A percentile compares a stretch with the other conserved stretches of the same genome.
phyloP scores from a whole-genome alignment of 176 grass and related monocot genomes.

The Oryza nivara region DNA sequence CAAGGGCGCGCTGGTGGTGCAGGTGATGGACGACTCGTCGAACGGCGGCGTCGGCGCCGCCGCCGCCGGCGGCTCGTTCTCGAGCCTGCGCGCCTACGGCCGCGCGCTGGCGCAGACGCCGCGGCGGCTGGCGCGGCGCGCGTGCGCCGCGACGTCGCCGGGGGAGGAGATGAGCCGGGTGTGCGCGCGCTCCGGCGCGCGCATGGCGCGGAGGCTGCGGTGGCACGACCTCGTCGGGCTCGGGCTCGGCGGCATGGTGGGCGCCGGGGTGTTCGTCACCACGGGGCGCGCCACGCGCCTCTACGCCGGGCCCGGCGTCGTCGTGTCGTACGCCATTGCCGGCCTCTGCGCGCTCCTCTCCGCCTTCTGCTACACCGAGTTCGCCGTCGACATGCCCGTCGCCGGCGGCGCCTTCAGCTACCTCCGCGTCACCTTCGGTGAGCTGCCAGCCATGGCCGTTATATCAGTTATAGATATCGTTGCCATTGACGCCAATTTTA shows the following conservation, averaged over 20 bases:
- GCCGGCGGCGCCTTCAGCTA: conserved; percentile 73
- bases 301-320: conserved; percentile 40
- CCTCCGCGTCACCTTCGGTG: conserved; percentile 72
- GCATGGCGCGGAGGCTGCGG: conserved; percentile 62
- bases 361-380: conserved; percentile 98
- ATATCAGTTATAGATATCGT: neutral
- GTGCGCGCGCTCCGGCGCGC: conserved; percentile 56
- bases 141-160: conserved; percentile 54
- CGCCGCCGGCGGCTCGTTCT: conserved; percentile 44
- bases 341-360: conserved; percentile 89
- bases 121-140: conserved; percentile 45
- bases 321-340: conserved; percentile 87
- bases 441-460: neutral
- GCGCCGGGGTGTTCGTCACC: conserved; percentile 62
- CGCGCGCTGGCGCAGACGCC: conserved; percentile 56
- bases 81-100: conserved; percentile 63
- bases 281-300: conserved; percentile 48
- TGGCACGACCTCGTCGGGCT: conserved; percentile 79
- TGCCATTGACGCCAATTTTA: neutral
- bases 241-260: conserved; percentile 67
- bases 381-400: conserved; percentile 91
- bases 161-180: conserved; percentile 76
- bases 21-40: neutral
- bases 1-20: conserved; percentile 29
- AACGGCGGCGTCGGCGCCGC: neutral